Evolutionary conservation across 768 basidiomycete species (phyloP), one percentile per base, ranked within the genome.

Genomic region (Leccinum fibrillosum): DNA sequence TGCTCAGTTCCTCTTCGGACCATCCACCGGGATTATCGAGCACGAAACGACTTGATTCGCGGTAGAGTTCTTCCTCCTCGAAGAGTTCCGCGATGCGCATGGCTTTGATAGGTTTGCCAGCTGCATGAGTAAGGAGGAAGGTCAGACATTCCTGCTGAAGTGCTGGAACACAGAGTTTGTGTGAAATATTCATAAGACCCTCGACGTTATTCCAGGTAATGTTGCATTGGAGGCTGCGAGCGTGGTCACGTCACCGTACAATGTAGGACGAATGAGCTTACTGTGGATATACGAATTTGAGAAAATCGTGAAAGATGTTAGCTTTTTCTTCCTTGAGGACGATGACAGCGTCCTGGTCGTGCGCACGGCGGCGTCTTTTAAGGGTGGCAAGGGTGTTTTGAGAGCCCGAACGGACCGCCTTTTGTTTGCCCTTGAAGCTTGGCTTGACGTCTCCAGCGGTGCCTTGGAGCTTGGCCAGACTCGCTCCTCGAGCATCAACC

Each of bases 171-270:
- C 89, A 90, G 55, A 96, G 85, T 68, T 94, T 95, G 73, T 91
- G 86, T 2, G 92, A 86, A 21, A 96, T 88, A 67, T 94, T 92
- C 85, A 94, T 89, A 44, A 93, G 81, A 42, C 88, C 88, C 65
- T 92, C 93, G 26, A 93, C 95, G 70, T 97, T 97, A 65, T 92
- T 90, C 92, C 94, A 98, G 0, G 92, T 89, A 54, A 96, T 94
- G 9, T 91, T 91, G 74, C 94, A 96, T 62, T 94, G 90, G 55
- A 95, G 78, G 62, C 89, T 91, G 64, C 47, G n/a, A 23, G 42
- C 39, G 52, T 34, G 52, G 32, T 64, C 9, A 59, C 50, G 37
- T 50, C 35, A 52, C 50, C 37, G 57, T 12, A 2, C 54, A 49
- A 9, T 25, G 9, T 15, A 42, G 2, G 35, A 54, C 17, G 26